Percentiles rank a stretch among this genome's conserved stretches.
phyloP scores from a whole-genome alignment of 1,139 yeast genomes.

The Debaryomycetaceae sp. region DNA sequence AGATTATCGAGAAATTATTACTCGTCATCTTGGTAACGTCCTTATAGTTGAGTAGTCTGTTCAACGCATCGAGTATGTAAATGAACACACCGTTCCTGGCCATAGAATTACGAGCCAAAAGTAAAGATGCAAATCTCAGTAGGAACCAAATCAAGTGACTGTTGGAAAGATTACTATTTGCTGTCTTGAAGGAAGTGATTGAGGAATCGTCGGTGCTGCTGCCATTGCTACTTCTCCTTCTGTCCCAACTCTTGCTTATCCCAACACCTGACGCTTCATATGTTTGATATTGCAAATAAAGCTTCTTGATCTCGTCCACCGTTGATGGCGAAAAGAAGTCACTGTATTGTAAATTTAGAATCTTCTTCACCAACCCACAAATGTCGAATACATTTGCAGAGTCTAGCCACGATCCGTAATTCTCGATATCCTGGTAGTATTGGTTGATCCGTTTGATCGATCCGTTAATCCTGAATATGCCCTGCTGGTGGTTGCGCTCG shows the following conservation, averaged over 20 bases:
- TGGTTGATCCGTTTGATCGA: constrained; percentile 20
- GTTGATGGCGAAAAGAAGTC: constrained; percentile 2
- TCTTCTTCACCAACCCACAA: constrained; percentile 18
- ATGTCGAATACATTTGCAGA: constrained; percentile 16
- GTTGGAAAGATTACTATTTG: constrained; percentile 3
- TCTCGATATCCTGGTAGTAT: constrained; percentile 11
- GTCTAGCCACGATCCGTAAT: constrained; percentile 11
- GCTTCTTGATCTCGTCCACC: constrained; percentile 2
- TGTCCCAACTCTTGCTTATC: not conserved
- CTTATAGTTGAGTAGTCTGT: constrained; percentile 2
- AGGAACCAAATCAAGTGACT: constrained; percentile 3
- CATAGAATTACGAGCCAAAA: constrained; percentile 2
- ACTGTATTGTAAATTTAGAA: constrained; percentile 10
- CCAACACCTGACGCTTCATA: not conserved
- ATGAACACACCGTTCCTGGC: constrained; percentile 5
- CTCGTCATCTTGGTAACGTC: constrained; percentile 7
- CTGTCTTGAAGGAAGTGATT: constrained; percentile 5
- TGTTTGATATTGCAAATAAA: constrained; percentile 3
- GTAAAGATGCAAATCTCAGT: constrained; percentile 2
- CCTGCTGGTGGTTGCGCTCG: constrained; percentile 18
- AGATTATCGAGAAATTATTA: constrained; percentile 6
- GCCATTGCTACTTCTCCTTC: not conserved
- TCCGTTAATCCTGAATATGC: constrained; percentile 27
- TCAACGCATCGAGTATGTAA: constrained; percentile 5
- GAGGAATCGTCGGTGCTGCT: constrained; percentile 10